These are phyloP conservation scores for Cytauxzoon felis DNA, from an alignment of 169 alveolate genomes.

Conservation along the genomic window DNA sequence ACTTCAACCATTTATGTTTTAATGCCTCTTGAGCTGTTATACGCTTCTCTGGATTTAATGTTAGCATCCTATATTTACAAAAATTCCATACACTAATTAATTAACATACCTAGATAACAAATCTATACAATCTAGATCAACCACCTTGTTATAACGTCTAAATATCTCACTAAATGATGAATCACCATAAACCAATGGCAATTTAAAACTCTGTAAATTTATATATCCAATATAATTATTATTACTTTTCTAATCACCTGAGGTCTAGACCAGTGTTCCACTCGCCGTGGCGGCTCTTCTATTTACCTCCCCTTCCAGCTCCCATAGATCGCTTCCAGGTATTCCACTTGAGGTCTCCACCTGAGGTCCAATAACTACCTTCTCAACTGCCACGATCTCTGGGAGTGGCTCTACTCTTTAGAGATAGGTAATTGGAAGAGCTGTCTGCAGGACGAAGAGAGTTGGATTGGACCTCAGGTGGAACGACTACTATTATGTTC, in stretches of 20 bases:
- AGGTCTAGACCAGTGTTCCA: no score
- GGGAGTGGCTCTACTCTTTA: no score
- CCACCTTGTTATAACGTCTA: constrained; percentile 3
- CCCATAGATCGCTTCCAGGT: no score
- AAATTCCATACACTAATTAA: constrained; percentile 47
- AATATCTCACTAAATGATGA: neutral
- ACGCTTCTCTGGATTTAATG: constrained; percentile 75
- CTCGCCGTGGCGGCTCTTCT: no score
- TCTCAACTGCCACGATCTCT: no score
- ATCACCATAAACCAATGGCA: neutral
- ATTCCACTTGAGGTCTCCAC: no score
- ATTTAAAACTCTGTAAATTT: constrained; percentile 2
- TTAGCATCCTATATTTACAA: constrained; percentile 66
- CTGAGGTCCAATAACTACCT: no score
- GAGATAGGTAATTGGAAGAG: no score
- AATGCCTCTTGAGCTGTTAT: constrained; percentile 79
- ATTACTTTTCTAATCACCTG: constrained; percentile 15
- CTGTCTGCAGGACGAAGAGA: no score
- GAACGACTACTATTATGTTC: constrained; percentile 19
- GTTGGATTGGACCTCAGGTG: no score
- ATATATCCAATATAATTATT: no score
- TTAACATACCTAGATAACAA: constrained; percentile 63
- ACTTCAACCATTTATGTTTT: constrained; percentile 75
- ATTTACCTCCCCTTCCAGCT: no score
- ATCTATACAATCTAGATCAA: constrained; percentile 61